phyloP scores from a whole-genome alignment of 208 protist genomes.

The Acanthamoeba lenticulata region DNA sequence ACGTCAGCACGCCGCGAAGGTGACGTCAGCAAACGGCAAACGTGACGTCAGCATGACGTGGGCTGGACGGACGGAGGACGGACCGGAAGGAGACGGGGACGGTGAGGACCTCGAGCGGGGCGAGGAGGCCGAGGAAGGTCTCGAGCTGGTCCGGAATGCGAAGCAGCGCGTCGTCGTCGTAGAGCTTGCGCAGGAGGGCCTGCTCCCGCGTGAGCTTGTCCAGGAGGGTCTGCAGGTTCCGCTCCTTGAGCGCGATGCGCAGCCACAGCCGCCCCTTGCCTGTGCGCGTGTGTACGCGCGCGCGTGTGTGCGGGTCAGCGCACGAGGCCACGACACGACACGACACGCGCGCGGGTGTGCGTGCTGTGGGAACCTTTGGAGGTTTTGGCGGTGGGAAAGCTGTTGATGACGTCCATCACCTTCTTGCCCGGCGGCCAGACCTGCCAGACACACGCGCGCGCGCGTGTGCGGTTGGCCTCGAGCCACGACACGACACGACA shows the following conservation, averaged over 20 bases:
- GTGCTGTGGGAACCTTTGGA: no score
- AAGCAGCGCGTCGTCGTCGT: conserved; percentile 14
- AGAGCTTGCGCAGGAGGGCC: neutral
- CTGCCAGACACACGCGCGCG: neutral
- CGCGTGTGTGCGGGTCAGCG: neutral
- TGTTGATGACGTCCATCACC: neutral
- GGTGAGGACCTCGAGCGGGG: conserved; percentile 38
- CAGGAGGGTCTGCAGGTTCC: conserved; percentile 13
- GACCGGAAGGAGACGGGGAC: neutral
- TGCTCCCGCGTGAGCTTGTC: neutral
- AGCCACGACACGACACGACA: neutral
- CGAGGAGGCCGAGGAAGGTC: conserved; percentile 39
- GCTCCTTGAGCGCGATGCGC: conserved; percentile 50
- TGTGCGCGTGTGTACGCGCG: neutral
- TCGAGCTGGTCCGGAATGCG: conserved; percentile 41
- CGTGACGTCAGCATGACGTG: no score
- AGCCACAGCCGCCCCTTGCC: conserved; percentile 50
- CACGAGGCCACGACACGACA: neutral
- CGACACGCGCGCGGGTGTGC: neutral
- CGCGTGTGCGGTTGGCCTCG: neutral
- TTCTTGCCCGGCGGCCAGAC: neutral
- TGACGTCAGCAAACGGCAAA: neutral
- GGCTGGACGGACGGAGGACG: neutral
- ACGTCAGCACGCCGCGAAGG: neutral
- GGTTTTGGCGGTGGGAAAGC: conserved; percentile 18